Evolutionary conservation across 2,329 filamentous ascomycete genomes (phyloP), one percentile per base, ranked within the genome.

Genomic region (Calonectria crousiana): DNA sequence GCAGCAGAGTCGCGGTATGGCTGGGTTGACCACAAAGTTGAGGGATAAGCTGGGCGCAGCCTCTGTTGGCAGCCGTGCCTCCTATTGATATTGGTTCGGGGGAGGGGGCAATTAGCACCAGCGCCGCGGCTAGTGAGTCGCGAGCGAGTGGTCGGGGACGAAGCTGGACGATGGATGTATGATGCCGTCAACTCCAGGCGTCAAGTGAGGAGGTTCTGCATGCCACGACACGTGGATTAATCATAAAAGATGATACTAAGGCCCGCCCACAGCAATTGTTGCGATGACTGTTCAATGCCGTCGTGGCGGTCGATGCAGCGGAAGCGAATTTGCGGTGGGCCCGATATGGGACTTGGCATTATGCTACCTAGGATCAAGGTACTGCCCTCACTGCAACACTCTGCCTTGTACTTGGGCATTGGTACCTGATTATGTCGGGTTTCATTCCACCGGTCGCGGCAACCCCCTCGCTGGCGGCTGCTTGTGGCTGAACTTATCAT

Each of bases 251-350:
- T 32, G 58, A 49, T 67, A 49, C 52, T 67, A 64, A 60, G 62
- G 60, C 51, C 70, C 62, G 69, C 60, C 68, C 60, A 41, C 74
- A 20, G n/a, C 16, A 69, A 62, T 72, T 75, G 71, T 62, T 71
- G 53, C 72, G 62, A 71, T 74, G 67, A 67, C 73, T 74, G 65
- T 65, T 77, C 73, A 71, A 74, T 44, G 71, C 71, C 71, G 69
- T 77, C 70, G 77, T 79, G 75, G 72, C 72, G 73, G 77, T 69
- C 70, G 72, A 58, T 67, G 76, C 75, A 73, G 67, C 69, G 58
- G 74, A 74, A 76, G 74, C 77, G 76, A 76, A 78, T 76, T 51
- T 60, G 56, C 23, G 66, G 78, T 76, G 75, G 78, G 64, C 52
- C 77, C 36, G 36, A 51, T 6, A 67, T 60, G 56, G 67, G 53